Conservation (phyloP, 2,329 filamentous ascomycete genomes). For the Hypoxylon sp. region DNA sequence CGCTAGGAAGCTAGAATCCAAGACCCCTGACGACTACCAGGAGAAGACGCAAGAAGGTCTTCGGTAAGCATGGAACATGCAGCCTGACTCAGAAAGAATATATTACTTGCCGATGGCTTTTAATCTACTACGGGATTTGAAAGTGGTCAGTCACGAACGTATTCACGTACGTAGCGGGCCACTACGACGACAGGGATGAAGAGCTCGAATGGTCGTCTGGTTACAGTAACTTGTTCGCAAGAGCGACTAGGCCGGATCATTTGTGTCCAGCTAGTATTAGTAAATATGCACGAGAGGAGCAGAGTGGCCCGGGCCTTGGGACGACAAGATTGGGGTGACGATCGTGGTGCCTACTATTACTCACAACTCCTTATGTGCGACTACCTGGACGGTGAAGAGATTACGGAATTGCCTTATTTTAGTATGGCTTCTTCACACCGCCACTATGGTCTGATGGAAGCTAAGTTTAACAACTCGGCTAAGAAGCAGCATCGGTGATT, state of each 20-base stretch:
- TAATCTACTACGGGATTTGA: slow-evolving; percentile 38
- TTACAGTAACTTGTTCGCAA: slow-evolving; percentile 42
- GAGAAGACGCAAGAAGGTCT: slow-evolving; percentile 33
- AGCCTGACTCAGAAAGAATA: slow-evolving; percentile 44
- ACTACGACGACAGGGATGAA: slow-evolving; percentile 45
- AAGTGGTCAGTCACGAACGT: slow-evolving; percentile 43
- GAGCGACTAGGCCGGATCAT: slow-evolving; percentile 38
- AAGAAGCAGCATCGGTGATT: slow-evolving; percentile 36
- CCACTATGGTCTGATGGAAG: slow-evolving; percentile 43
- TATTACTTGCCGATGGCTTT: slow-evolving; percentile 42
- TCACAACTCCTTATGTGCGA: slow-evolving; percentile 40
- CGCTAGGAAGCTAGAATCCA: slow-evolving; percentile 35
- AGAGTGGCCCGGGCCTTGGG: slow-evolving; percentile 40
- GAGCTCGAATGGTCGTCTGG: slow-evolving; percentile 34
- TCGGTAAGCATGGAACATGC: slow-evolving; percentile 39
- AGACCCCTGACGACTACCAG: slow-evolving; percentile 34
- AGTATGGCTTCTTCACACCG: slow-evolving; percentile 45
- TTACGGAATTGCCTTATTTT: slow-evolving; percentile 43
- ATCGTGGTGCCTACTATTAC: slow-evolving; percentile 44
- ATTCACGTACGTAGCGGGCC: slow-evolving; percentile 45
- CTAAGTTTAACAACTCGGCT: slow-evolving; percentile 41
- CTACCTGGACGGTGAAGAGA: slow-evolving; percentile 38
- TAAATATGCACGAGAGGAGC: slow-evolving; percentile 41
- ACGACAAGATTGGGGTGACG: slow-evolving; percentile 42
- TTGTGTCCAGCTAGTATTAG: slow-evolving; percentile 41